These are phyloP conservation scores for Rhododendron griersonianum DNA, from an alignment of 148 eudicot genomes.

Conservation along the genomic window DNA sequence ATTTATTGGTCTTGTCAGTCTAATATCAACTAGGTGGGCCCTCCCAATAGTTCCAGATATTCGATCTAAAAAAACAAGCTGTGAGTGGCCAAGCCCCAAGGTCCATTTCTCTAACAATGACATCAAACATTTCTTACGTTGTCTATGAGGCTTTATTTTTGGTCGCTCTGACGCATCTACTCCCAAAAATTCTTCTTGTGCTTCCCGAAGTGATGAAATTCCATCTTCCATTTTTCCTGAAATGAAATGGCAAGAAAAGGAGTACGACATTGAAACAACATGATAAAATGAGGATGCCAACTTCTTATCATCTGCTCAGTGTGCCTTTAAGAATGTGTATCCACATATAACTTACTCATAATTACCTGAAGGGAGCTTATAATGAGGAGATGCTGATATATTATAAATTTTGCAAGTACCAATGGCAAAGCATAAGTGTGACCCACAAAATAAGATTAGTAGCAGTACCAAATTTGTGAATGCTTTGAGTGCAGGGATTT, in stretches of 20 bases:
- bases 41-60: neutral
- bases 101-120: neutral
- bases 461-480: neutral
- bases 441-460: neutral
- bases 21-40: neutral
- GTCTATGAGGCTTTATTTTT: conserved; percentile 38
- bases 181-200: conserved; percentile 17
- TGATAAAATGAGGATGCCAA: neutral
- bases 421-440: neutral
- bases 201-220: conserved; percentile 24
- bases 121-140: conserved; percentile 42
- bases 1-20: neutral
- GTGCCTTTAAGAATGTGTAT: neutral
- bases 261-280: neutral
- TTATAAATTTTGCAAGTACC: neutral
- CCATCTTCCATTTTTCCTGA: conserved; percentile 37
- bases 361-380: neutral
- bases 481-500: too few species aligned
- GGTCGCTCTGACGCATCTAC: conserved; percentile 15
- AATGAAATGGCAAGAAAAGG: neutral
- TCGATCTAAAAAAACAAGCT: neutral
- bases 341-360: neutral
- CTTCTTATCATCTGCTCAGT: neutral
- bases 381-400: neutral
- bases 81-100: neutral